Evolutionary conservation across 169 alveolate species (phyloP), one percentile per base, ranked within the genome.

Genomic region (Haemoproteus tartakovskyi): DNA sequence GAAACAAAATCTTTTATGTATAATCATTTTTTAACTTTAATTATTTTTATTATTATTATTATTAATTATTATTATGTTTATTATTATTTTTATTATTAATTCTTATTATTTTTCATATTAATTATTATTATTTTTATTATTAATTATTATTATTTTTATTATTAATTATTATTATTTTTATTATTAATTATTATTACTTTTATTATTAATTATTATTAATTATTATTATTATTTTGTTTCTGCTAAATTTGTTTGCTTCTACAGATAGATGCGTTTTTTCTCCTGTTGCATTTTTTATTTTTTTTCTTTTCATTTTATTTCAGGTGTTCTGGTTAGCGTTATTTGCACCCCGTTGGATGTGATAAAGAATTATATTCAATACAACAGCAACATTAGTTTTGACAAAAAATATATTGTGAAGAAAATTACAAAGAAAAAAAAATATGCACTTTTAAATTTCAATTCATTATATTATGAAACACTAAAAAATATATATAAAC

Each of bases 291-390:
- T 21, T 22, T 48, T 4, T 11, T 12, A 30, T n/a, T 29, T 51
- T 50, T 64, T 36, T 22, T 52, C 29, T 2, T 30, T 30, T 19
- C 22, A 18, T 11, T n/a, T 45, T 57, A n/a, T 30, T 50, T 14
- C 30, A 67, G 82, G 82, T 12, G 30, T 67, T 38, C 54, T 51
- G 21, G 82, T 67, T 21, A 67, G 82, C 18, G 56, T 84, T 19
- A 61, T 61, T 38, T 74, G 89, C 14, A 84, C 89, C n/a, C 86
- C 86, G n/a, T 78, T 84, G 14, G 89, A 84, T 56, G 86, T 84
- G 9, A 52, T 84, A 50, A 84, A 84, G 47, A 84, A 84, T 29
- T 84, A 84, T 37, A 64, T 79, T 45, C 62, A 64, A 21, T 84
- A 78, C 30, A 82, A 59, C 22, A 67, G 50, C 29, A 67, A 67